phyloP scores from a whole-genome alignment of 1,284 basidiomycete species.

The Butyriboletus appendiculatus region DNA sequence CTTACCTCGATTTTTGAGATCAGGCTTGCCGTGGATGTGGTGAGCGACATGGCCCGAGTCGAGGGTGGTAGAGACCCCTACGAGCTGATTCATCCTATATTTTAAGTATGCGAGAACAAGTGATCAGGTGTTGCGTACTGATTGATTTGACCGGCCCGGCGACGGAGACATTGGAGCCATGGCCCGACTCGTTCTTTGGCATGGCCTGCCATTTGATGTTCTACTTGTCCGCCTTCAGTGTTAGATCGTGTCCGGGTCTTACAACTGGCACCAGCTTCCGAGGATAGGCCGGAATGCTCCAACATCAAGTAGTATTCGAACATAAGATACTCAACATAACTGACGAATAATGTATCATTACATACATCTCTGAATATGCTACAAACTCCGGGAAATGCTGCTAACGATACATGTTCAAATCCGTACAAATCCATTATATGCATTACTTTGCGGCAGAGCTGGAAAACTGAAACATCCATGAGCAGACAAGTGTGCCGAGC shows the following conservation, averaged over 20 bases:
- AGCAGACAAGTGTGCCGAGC: neutral
- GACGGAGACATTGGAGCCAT: neutral
- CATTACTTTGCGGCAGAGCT: slow-evolving; percentile 61
- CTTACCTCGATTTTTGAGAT: slow-evolving; percentile 27
- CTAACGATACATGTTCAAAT: slow-evolving; percentile 30
- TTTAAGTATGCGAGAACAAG: neutral
- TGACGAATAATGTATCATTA: slow-evolving; percentile 25
- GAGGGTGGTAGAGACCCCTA: neutral
- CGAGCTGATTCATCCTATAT: neutral
- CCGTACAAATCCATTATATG: neutral
- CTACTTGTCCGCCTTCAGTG: no score
- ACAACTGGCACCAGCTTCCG: neutral
- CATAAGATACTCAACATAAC: slow-evolving; percentile 11
- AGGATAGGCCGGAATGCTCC: no score
- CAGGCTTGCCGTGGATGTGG: slow-evolving; percentile 9
- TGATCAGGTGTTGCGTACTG: slow-evolving; percentile 1
- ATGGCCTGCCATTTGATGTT: no score
- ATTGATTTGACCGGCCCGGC: neutral
- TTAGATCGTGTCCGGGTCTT: neutral
- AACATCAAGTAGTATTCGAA: neutral
- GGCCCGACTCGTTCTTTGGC: neutral
- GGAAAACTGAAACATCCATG: slow-evolving; percentile 48
- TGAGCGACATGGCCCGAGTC: slow-evolving; percentile 18
- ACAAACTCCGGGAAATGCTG: slow-evolving; percentile 7
- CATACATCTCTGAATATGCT: slow-evolving; percentile 5